Percentiles rank a stretch among this genome's conserved stretches.
Evolutionary conservation across 2,329 filamentous ascomycete genomes (phyloP).

Genomic region (Ceratocystis huliohia): DNA sequence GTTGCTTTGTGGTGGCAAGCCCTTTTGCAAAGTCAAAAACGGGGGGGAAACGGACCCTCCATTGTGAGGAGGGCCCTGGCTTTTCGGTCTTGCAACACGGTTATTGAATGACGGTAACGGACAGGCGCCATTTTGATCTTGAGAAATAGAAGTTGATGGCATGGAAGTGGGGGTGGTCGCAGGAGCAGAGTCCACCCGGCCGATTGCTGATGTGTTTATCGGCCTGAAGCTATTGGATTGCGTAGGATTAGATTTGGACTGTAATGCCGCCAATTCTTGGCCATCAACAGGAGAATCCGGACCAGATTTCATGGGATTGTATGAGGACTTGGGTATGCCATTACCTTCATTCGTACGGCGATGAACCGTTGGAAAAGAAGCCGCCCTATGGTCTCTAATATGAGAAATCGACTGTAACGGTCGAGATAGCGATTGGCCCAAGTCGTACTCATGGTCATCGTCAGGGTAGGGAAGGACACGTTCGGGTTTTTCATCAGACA

Average conservation of each 20-base stretch:
- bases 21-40: neutral
- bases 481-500: neutral
- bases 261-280: neutral
- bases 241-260: neutral
- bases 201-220: neutral
- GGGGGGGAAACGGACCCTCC: neutral
- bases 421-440: neutral
- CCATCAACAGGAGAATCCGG: neutral
- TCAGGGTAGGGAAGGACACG: slow-evolving; percentile 17
- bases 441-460: slow-evolving; percentile 10
- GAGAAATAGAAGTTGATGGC: neutral
- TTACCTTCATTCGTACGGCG: neutral
- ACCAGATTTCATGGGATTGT: neutral
- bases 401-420: neutral
- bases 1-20: neutral
- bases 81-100: neutral
- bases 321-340: slow-evolving; percentile 1
- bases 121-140: neutral
- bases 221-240: neutral
- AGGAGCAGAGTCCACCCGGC: neutral
- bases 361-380: neutral
- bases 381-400: neutral
- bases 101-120: neutral
- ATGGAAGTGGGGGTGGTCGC: neutral
- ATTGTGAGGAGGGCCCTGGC: neutral